Base-by-base conservation (phyloP, 148 eudicot genomes). In the Beta vulgaris region DNA sequence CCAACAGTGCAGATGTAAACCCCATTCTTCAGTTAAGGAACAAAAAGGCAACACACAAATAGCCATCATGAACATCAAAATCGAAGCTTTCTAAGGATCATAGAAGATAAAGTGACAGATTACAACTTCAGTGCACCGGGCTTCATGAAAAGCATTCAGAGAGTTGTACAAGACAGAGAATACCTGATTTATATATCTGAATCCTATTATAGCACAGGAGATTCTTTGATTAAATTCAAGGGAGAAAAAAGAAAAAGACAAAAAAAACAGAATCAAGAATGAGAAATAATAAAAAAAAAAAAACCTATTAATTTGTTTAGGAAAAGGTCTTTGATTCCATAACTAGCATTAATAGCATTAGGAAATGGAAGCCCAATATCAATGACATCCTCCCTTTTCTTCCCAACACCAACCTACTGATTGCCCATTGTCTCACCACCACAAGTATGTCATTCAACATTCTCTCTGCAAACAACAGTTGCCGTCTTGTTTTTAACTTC, bases 1-100 rank as follows among this genome's bases (percentile, higher is more conserved):
- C 53, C 77, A 76, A 73, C 46, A 57, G 48, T 18, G 39, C 23
- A 66, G 18, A 53, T 7, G 29, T 35, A 59, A 76, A 65, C 42
- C 35, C 37, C 55, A 8, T 53, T 55, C 60, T 39, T 62, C 78
- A 61, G 58, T 60, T 40, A 31, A 14, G 26, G 31, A 71, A 53
- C 63, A 37, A 35, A 43, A 42, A 32, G 32, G 43, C 26, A 76
- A 64, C 68, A 76, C 40, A 57, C 25, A 57, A 62, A 62, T 31
- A 60, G 19, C 55, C 18, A 68, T 31, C 28, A 66, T 42, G 51
- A 72, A 77, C 43, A 44, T 29, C 46, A 44, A 3, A 35, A 39
- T 11, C 40, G 1, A 26, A 40, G 42, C 28, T 42, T 42, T 26
- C 1, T 1, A 43, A 42, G 46, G 10, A 54, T 23, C 23, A 34